These are phyloP conservation scores for Aspergillus intermedius DNA, from an alignment of 2,329 filamentous ascomycete species.

Conservation along the genomic window DNA sequence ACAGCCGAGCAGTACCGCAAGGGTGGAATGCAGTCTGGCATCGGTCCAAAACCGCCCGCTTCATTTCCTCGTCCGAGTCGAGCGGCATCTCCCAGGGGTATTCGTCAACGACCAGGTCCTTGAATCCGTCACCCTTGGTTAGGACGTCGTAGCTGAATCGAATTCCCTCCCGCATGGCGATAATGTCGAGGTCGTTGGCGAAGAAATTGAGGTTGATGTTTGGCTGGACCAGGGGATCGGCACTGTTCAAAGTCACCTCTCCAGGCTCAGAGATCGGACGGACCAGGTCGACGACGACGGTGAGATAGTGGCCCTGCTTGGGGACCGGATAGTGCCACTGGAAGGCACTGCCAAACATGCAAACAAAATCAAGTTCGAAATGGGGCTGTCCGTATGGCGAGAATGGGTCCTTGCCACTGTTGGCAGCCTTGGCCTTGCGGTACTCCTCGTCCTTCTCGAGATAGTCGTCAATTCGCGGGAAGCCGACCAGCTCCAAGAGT, in stretches of 20 bases:
- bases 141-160: constrained; percentile 49
- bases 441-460: neutral
- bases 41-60: neutral
- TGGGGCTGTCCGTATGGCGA: constrained; percentile 16
- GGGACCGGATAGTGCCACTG: constrained; percentile 41
- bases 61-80: neutral
- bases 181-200: constrained; percentile 45
- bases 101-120: constrained; percentile 23
- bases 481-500: neutral
- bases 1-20: neutral
- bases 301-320: constrained; percentile 43
- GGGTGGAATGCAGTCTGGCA: neutral
- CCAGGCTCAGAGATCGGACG: constrained; percentile 40
- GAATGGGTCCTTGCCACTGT: neutral
- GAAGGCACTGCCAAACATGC: constrained; percentile 48
- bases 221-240: constrained; percentile 28
- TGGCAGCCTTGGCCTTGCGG: neutral
- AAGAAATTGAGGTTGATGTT: constrained; percentile 38
- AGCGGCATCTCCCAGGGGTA: constrained; percentile 27
- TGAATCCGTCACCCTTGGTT: constrained; percentile 49
- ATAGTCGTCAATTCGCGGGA: neutral
- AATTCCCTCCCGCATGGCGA: constrained; percentile 52
- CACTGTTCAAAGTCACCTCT: constrained; percentile 33
- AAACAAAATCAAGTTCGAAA: constrained; percentile 56
- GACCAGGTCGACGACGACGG: constrained; percentile 46